Conservation (phyloP, 768 basidiomycete genomes). For the Lentinula lateritia region DNA sequence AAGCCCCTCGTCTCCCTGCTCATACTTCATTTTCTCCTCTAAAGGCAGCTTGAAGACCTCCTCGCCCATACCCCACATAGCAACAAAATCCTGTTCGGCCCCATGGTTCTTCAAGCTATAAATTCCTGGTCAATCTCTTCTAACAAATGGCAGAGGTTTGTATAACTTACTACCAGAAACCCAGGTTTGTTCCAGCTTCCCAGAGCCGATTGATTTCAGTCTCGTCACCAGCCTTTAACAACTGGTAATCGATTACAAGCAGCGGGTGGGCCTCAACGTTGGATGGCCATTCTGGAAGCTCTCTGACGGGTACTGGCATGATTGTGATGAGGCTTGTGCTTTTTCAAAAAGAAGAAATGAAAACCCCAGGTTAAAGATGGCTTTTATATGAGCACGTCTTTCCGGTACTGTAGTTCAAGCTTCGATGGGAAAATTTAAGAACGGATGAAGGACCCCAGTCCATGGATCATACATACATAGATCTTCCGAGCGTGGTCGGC, state of each 20-base stretch:
- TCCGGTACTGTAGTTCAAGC: neutral
- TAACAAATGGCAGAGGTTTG: neutral
- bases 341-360: neutral
- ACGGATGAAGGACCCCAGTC: too few relatives aligned
- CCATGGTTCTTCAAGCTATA: conserved; percentile 31
- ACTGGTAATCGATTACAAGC: conserved; percentile 36
- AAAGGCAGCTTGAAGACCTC: conserved; percentile 28
- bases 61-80: conserved; percentile 32
- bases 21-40: conserved; percentile 32
- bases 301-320: conserved; percentile 5
- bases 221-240: conserved; percentile 26
- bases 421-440: neutral
- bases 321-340: neutral
- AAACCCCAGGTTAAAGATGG: neutral
- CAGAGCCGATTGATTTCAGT: conserved; percentile 34
- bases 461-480: neutral
- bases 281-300: conserved; percentile 31
- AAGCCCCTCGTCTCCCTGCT: conserved; percentile 28
- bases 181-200: conserved; percentile 35
- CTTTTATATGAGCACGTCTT: neutral
- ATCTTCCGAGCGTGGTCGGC: neutral
- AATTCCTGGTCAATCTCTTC: neutral
- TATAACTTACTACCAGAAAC: conserved; percentile 44
- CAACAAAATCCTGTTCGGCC: conserved; percentile 25
- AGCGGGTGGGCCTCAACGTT: conserved; percentile 37